Evolutionary conservation across 2,329 filamentous ascomycete genomes (phyloP), one percentile per base, ranked within the genome.

Genomic region (Alternaria alternata): DNA sequence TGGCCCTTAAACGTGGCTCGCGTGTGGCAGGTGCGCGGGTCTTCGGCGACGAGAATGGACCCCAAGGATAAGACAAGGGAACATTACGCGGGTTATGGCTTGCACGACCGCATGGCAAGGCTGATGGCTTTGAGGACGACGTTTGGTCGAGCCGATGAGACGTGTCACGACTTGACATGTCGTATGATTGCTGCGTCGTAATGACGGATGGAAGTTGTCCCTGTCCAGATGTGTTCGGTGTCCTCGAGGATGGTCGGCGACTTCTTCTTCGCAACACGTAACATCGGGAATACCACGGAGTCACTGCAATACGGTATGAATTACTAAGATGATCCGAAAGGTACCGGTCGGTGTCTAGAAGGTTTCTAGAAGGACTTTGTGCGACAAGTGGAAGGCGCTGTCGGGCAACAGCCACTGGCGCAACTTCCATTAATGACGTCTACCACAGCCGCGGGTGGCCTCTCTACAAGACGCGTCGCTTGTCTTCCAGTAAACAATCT

Each of bases 1-100:
- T 44, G 46, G 32, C 44, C 51, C 46, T 51, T 64, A 59, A 61
- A 61, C 62, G 39, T 66, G 58, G 56, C 48, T 54, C 54, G 62
- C 58, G 59, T 55, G 59, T 64, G 61, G 64, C 30, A 51, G 54
- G 57, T 56, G 59, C 24, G 34, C 49, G 59, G 54, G 36, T 39
- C 24, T 34, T 61, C 54, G 57, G 61, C 62, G 62, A 63, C 42
- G 47, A 54, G 41, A 55, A 46, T 5, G 36, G 41, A 34, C 11
- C 30, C 39, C 12, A 44, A 24, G 26, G 42, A 26, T 20, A 16
- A 8, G 12, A 24, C 26, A 48, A 30, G 55, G 47, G 47, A 44
- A 61, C 34, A 22, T 46, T 51, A 62, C 51, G 56, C 55, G 51
- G 44, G 36, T 14, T 9, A 14, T 22, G 55, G 26, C 20, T 36